Base-by-base conservation (phyloP, 306 rosid genomes). In the Gastrolobium villosum region DNA sequence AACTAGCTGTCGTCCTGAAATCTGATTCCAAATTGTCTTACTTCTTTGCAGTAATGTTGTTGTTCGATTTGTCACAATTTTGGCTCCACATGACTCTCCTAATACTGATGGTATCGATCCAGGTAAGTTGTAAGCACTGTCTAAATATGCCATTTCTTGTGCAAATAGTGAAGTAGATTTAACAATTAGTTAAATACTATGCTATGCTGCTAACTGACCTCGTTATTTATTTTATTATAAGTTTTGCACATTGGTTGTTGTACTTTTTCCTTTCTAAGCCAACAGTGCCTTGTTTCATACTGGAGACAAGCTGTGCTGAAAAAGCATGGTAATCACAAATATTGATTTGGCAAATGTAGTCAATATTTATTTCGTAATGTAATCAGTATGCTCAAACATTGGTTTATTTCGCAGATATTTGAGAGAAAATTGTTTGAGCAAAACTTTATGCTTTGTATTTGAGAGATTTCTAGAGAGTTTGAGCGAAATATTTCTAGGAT, bases 21-120 rank as follows among this genome's bases (percentile, higher is more conserved):
- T 60, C 70, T 70, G 35, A 71, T 66, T 70, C 56, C 39, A 41
- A 49, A 48, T 7, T 78, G 28, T 34, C 66, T 75, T 41, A n/a
- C 71, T 45, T 71, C 60, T 64, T 45, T 85, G 87, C 93, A 93
- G 98, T 71, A 91, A 93, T 11, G 72, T 93, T 76, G 96, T 91
- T 73, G 79, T 93, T 37, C 89, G 88, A 75, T 91, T 82, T 74
- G 88, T 88, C 62, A 85, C 98, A 2, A 88, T 93, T 76, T 81
- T 89, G 87, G 94, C 98, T 70, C 98, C 94, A 36, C 81, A 39
- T 44, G 96, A 93, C 87, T 93, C 96, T 77, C 98, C 98, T 46
- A 91, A 93, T 83, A 93, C 98, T 8, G 98, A 93, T 72, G 98
- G 98, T 79, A 68, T 93, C 44, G 96, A 93, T 84, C 98, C 98